These are phyloP conservation scores for Talaromyces sp. DNA, from an alignment of 2,329 filamentous ascomycete genomes.

Conservation along the genomic window DNA sequence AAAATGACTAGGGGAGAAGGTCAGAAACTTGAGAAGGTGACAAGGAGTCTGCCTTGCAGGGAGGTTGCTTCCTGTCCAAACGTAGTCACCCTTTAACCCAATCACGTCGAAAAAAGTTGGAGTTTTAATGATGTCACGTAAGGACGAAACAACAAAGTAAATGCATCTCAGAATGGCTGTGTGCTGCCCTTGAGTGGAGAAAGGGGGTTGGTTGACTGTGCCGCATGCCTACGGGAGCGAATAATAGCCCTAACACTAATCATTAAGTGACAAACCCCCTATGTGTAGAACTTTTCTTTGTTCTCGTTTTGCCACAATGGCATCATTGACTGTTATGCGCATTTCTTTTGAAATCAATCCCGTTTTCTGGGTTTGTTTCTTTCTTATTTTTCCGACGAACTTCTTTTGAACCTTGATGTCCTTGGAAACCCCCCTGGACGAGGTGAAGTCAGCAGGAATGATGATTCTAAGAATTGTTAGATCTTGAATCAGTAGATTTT, in stretches of 20 bases:
- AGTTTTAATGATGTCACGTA: no score
- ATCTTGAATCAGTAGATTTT: not conserved
- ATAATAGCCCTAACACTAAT: not conserved
- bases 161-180: no score
- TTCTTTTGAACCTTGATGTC: not conserved
- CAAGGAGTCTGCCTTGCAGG: no score
- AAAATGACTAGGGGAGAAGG: no score
- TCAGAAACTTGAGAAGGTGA: no score
- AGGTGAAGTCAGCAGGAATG: not conserved
- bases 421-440: not conserved
- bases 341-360: not conserved
- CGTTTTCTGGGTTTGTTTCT: not conserved
- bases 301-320: not conserved
- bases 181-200: no score
- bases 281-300: not conserved
- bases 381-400: not conserved
- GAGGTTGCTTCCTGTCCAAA: no score
- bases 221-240: not conserved
- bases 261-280: not conserved
- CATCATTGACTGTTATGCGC: not conserved
- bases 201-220: no score
- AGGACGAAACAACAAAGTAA: no score
- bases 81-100: no score
- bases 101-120: no score
- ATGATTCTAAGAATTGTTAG: not conserved